Base-by-base conservation (phyloP, 345 rosid species). In the Eucalyptus polybractea region DNA sequence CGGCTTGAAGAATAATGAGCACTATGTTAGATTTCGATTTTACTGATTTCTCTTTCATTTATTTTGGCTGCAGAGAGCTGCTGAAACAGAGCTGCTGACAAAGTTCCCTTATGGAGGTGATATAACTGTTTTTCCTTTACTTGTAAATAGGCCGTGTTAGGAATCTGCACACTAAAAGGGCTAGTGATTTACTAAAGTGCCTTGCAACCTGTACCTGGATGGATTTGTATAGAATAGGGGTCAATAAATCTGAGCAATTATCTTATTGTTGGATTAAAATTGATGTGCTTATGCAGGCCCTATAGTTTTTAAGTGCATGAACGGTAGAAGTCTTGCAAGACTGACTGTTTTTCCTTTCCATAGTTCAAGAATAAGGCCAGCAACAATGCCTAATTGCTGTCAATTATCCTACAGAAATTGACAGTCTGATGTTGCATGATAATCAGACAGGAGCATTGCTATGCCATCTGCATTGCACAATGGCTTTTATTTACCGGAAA, bases 61-160 rank as follows among this genome's bases (percentile, higher is more conserved):
- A 86, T 90, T 92, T 89, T 93, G 90, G 91, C 88, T 90, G 88
- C 91, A 98, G 99, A 95, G 95, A 91, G 98, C 99, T 92, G 96
- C 99, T 83, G 99, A 98, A 91, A 96, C 98, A 10, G 99, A 98
- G 93, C 92, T 98, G 89, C 94, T 95, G 92, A 96, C 95, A 83
- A 97, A 94, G 93, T 98, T 95, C 92, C 94, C 99, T 44, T 97
- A 97, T 88, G 99, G 97, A 92, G 99, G 99, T 97, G 92, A 88
- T 89, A 53, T 92, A 65, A 87, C 80, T 91, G 53, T 81, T 44
- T 90, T 45, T 7, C 49, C 33, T 85, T 80, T 56, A 31, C 31
- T 80, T 50, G 87, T 14, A 40, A 27, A 69, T 65, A 17, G 60
- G 62, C 69, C 4, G 7, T 53, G 5, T 50, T 54, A 37, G 65